Evolutionary conservation across 306 rosid genomes (phyloP), one percentile per base, ranked within the genome.

Genomic region (Cucurbita moschata): DNA sequence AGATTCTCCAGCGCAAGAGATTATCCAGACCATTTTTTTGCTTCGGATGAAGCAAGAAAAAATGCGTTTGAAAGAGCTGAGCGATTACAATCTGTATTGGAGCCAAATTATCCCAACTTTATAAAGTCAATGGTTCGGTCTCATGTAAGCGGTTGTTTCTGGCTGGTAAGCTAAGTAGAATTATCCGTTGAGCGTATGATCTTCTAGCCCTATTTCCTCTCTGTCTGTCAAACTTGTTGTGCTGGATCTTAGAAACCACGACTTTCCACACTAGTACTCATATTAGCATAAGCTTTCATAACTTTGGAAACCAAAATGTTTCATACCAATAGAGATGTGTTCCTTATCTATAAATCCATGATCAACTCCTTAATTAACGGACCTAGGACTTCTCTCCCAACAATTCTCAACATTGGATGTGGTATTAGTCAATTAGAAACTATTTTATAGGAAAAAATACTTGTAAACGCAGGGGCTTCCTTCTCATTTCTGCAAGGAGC

Each of bases 111-210:
- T 75, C 98, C 96, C 0, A 40, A 21, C 38, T 87, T 87, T 68
- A 46, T 86, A 2, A 92, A 87, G 77, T 8, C 98, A 52, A 90
- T 92, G 96, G 92, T 92, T 26, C 93, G 72, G 56, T 90, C 98
- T 4, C 96, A 90, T 79, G 83, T 92, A 9, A 85, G 85, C 43
- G 98, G 98, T 19, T 96, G 96, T 50, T 92, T 88, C 74, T 90
- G 98, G 98, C 90, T 90, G 92, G 96, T 92, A 85, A 53, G 35
- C 13, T 43, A 71, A 8, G 46, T 14, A 50, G n/a, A 10, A 38
- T 44, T 66, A 43, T 66, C 13, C 10, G 10, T 61, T 65, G 5
- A 65, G 15, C 16, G 5, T 66, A 19, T 43, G 15, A 0, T 52
- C 16, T 65, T 7, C 35, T 30, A 30, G 35, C 35, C 35, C 35